Conservation (phyloP, 495 filamentous ascomycete genomes). For the Symbiotaphrina buchneri region DNA sequence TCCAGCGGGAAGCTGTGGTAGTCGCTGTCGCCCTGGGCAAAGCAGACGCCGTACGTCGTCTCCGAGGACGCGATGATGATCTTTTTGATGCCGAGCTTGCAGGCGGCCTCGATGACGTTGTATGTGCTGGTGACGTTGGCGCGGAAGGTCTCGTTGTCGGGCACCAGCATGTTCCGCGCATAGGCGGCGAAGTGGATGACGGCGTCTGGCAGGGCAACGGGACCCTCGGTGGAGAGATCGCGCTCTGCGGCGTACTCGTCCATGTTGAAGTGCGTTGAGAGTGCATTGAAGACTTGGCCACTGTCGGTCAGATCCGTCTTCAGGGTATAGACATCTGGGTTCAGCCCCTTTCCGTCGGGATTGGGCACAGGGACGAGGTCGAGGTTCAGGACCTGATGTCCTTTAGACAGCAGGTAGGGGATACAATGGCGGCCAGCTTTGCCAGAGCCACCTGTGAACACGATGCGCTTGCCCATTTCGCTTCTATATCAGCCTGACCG, state of each 20-base stretch:
- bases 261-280: slow-evolving; percentile 31
- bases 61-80: slow-evolving; percentile 33
- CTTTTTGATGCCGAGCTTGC: slow-evolving; percentile 33
- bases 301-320: slow-evolving; percentile 31
- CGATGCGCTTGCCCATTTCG: too few species aligned
- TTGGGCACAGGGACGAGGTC: slow-evolving; percentile 29
- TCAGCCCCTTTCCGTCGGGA: too few species aligned
- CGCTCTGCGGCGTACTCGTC: slow-evolving; percentile 21
- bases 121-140: slow-evolving; percentile 27
- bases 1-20: slow-evolving; percentile 32
- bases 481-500: too few species aligned
- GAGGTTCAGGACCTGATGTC: slow-evolving; percentile 32
- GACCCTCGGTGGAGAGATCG: slow-evolving; percentile 9
- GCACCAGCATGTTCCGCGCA: slow-evolving; percentile 35
- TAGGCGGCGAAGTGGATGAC: slow-evolving; percentile 40
- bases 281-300: slow-evolving; percentile 34
- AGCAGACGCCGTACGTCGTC: slow-evolving; percentile 35
- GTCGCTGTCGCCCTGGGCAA: slow-evolving; percentile 29
- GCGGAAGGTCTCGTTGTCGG: slow-evolving; percentile 33
- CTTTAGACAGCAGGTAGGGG: slow-evolving; percentile 23
- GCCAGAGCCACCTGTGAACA: slow-evolving; percentile 33
- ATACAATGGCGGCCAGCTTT: slow-evolving; percentile 37
- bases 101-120: slow-evolving; percentile 39
- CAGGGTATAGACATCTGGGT: slow-evolving; percentile 28
- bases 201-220: slow-evolving; percentile 23